Evolutionary conservation across 805 yeast species (phyloP).

Genomic region (Sugiyamaella mastotermitis): DNA sequence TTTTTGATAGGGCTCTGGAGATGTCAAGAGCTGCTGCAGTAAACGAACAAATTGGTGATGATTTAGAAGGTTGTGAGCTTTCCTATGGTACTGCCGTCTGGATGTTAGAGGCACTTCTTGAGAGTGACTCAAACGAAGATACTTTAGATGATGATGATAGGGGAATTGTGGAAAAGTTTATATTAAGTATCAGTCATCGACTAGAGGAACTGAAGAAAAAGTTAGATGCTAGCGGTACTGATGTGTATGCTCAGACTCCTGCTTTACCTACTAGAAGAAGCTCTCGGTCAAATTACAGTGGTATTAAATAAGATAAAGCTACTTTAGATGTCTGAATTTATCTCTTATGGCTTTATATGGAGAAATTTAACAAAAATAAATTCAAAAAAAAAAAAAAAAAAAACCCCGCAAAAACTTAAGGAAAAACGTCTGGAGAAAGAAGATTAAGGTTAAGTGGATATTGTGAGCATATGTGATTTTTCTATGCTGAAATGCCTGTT

Average conservation of each 20-base stretch:
- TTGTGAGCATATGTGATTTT: too few species aligned
- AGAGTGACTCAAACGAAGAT: constrained; percentile 34
- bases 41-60: constrained; percentile 72
- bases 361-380: too few species aligned
- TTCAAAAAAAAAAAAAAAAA: too few species aligned
- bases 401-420: too few species aligned
- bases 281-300: too few species aligned
- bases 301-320: too few species aligned
- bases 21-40: constrained; percentile 89
- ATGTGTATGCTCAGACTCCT: not conserved
- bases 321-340: not conserved
- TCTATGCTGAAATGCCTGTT: too few species aligned
- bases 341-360: too few species aligned
- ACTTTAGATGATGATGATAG: constrained; percentile 65
- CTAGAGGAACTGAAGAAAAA: constrained; percentile 64
- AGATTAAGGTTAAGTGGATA: too few species aligned
- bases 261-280: too few species aligned
- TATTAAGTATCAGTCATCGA: constrained; percentile 76
- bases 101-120: constrained; percentile 88
- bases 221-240: constrained; percentile 1
- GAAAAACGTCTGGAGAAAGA: too few species aligned
- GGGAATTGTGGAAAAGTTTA: constrained; percentile 71
- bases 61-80: constrained; percentile 70
- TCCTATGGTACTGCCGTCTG: constrained; percentile 89
- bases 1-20: constrained; percentile 90